Base-by-base conservation (phyloP, 306 rosid genomes). In the Dalbergia cochinchinensis region DNA sequence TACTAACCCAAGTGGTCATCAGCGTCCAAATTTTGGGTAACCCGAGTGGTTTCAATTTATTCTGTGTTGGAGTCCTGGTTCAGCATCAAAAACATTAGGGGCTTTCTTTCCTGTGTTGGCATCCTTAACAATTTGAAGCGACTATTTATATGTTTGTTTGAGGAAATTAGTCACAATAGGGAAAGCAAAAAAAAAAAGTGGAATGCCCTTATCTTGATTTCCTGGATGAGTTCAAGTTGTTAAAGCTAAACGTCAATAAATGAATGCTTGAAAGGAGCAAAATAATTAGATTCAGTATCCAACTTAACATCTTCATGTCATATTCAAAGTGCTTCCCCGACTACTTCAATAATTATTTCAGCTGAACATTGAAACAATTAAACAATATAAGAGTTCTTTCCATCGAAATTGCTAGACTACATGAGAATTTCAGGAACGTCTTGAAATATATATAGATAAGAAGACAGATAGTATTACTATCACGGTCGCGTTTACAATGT, bases 1-100 rank as follows among this genome's bases (percentile, higher is more conserved):
- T 57, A 45, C 15, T 60, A 20, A 82, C 51, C 51, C 69, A 65
- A 65, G 55, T 73, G 53, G 63, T 13, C 79, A 48, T 13, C 55
- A 4, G 3, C 8, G 8, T 37, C 34, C 18, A 67, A 48, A 68
- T 19, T 77, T 37, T 68, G 26, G 59, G 16, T 54, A 51, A 65
- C 31, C 22, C 34, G 80, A 48, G 78, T 61, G 73, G 26, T 69
- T 42, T 14, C 62, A 41, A 14, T 13, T 51, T 31, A 69, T 50
- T 60, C 16, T 48, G 71, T 76, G 78, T 60, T 20, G 71, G 77
- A 71, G 44, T 59, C 58, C 7, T 45, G 37, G 7, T 47, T 45
- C 41, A 68, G 14, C 66, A 50, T 76, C 16, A 18, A 18, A 19
- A 14, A 5, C 5, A 13, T 51, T 51, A 51, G 58, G n/a, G 11